Evolutionary conservation across 805 yeast species (phyloP).

Genomic region (Pichia gijzeniarum): DNA sequence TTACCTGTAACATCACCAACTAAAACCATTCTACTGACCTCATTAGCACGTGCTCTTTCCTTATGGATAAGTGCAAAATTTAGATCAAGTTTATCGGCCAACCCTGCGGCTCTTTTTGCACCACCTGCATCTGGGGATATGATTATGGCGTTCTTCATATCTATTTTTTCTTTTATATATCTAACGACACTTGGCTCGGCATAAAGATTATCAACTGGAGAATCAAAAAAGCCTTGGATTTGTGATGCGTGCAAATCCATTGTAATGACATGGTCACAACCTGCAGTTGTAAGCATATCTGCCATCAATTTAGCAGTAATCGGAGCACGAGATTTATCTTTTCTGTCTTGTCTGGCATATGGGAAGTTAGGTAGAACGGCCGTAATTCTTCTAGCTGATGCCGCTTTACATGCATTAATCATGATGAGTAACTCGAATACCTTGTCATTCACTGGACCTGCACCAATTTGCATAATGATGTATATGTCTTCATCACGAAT

Average conservation of each 20-base stretch:
- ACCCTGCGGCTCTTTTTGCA: slow-evolving; percentile 81
- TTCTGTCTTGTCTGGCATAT: slow-evolving; percentile 84
- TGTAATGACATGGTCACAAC: slow-evolving; percentile 80
- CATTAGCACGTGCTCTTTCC: slow-evolving; percentile 78
- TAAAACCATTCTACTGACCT: slow-evolving; percentile 75
- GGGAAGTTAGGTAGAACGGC: slow-evolving; percentile 81
- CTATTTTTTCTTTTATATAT: slow-evolving; percentile 59
- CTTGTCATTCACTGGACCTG: slow-evolving; percentile 70
- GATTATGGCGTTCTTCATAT: slow-evolving; percentile 57
- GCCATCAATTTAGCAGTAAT: slow-evolving; percentile 83
- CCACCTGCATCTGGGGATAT: slow-evolving; percentile 91
- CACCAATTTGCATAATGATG: slow-evolving; percentile 73
- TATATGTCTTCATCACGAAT: slow-evolving; percentile 81
- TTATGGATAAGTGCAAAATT: slow-evolving; percentile 82
- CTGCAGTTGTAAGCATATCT: slow-evolving; percentile 74
- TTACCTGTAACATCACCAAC: slow-evolving; percentile 80
- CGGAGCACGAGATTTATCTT: slow-evolving; percentile 81
- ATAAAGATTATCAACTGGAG: slow-evolving; percentile 77
- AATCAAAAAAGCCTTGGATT: slow-evolving; percentile 78
- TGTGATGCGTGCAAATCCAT: slow-evolving; percentile 89
- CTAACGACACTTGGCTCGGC: slow-evolving; percentile 79
- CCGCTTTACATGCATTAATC: slow-evolving; percentile 78
- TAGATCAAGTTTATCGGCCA: slow-evolving; percentile 73
- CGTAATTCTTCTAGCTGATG: slow-evolving; percentile 76
- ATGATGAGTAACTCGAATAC: slow-evolving; percentile 68